Percentiles rank a stretch among this genome's conserved stretches.
Conservation (phyloP, 2,329 filamentous ascomycete species). For the Cladosporium colombiae region DNA sequence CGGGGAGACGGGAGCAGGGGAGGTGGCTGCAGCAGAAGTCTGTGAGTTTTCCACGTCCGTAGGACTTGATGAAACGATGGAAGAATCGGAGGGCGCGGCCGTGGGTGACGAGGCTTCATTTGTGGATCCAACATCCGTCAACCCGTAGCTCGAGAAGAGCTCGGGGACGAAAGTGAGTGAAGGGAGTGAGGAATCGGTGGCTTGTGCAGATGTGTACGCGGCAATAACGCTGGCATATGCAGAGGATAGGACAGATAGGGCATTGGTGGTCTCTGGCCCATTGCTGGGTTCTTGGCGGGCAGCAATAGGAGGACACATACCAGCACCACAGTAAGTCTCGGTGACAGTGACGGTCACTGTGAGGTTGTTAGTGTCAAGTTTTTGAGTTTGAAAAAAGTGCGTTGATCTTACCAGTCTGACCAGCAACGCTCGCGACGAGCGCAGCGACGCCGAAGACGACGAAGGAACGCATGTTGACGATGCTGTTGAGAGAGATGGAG, state of each 20-base stretch:
- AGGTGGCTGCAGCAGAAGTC: constrained; percentile 12
- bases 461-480: constrained; percentile 17
- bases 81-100: constrained; percentile 7
- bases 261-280: constrained; percentile 18
- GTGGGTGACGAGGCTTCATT: constrained; percentile 13
- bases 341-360: constrained; percentile 21
- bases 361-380: constrained; percentile 1
- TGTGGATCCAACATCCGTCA: constrained; percentile 18
- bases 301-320: constrained; percentile 20
- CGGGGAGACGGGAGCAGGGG: constrained; percentile 10
- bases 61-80: constrained; percentile 4
- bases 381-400: background rate
- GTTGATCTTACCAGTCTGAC: constrained; percentile 14
- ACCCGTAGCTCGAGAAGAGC: constrained; percentile 25
- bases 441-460: constrained; percentile 19
- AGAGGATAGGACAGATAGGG: constrained; percentile 17
- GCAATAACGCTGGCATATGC: constrained; percentile 22
- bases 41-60: constrained; percentile 17
- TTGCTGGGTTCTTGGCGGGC: constrained; percentile 15
- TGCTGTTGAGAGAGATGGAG: constrained; percentile 6
- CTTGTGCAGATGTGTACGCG: constrained; percentile 23
- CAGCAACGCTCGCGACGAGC: constrained; percentile 15
- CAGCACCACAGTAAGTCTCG: constrained; percentile 19
- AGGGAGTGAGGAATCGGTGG: constrained; percentile 22
- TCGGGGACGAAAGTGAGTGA: constrained; percentile 22